Evolutionary conservation across 371 early-diverging fungal species (phyloP).

Genomic region (Rhizomucor pusillus): DNA sequence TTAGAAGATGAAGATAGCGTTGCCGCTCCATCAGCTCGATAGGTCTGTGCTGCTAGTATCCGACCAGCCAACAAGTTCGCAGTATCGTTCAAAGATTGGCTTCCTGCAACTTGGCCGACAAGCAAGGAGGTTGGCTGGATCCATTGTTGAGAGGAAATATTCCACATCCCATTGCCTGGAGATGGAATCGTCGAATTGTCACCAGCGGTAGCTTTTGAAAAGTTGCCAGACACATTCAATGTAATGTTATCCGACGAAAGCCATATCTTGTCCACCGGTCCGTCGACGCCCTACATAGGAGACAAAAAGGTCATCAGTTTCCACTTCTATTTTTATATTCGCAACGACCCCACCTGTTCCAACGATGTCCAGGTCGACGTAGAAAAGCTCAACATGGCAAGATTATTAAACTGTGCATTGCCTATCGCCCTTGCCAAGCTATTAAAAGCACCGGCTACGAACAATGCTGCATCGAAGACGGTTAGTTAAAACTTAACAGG

Average conservation of each 20-base stretch:
- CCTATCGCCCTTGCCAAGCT: constrained; percentile 8
- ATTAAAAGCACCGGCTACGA: constrained; percentile 34
- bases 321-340: not conserved
- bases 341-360: constrained; percentile 15
- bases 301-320: not conserved
- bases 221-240: constrained; percentile 33
- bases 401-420: constrained; percentile 14
- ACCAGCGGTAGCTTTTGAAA: constrained; percentile 6
- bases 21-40: constrained; percentile 20
- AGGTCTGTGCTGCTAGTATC: constrained; percentile 32
- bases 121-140: constrained; percentile 16
- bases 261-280: constrained; percentile 22
- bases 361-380: constrained; percentile 24
- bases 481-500: not conserved
- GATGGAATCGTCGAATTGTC: not conserved
- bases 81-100: not conserved
- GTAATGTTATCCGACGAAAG: constrained; percentile 13
- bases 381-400: constrained; percentile 25
- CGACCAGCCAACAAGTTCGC: constrained; percentile 17
- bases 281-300: constrained; percentile 29
- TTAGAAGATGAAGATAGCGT: constrained; percentile 1
- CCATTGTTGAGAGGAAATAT: constrained; percentile 15
- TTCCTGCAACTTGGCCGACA: constrained; percentile 16
- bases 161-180: constrained; percentile 26
- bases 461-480: constrained; percentile 18